Evolutionary conservation across 768 basidiomycete genomes (phyloP).

Genomic region (Mycena belliarum): DNA sequence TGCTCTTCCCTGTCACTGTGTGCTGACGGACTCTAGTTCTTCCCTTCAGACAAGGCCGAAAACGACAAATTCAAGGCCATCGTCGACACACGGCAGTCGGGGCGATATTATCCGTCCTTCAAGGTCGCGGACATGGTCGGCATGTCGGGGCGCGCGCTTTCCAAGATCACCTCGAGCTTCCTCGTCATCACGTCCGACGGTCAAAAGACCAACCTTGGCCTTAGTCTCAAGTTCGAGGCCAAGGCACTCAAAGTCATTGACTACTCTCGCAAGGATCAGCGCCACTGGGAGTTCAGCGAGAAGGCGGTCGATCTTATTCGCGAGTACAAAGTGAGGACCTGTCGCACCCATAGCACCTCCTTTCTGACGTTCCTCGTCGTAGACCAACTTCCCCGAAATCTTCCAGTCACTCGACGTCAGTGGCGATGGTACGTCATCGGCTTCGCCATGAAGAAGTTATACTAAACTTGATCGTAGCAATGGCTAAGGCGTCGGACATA

Average conservation of each 20-base stretch:
- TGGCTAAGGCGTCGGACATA: conserved; percentile 67
- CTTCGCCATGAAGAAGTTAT: neutral
- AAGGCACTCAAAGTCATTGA: conserved; percentile 92
- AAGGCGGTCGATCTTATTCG: conserved; percentile 78
- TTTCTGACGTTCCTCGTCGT: neutral
- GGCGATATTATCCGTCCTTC: conserved; percentile 77
- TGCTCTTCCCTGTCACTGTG: too few relatives aligned
- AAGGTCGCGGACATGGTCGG: conserved; percentile 72
- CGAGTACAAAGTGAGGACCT: conserved; percentile 70
- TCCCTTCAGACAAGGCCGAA: conserved; percentile 80
- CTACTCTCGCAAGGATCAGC: conserved; percentile 82
- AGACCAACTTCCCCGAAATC: conserved; percentile 84
- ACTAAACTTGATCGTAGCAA: conserved; percentile 50
- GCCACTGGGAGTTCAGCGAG: conserved; percentile 92
- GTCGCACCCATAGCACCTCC: neutral
- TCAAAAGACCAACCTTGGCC: conserved; percentile 85
- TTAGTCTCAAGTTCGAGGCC: conserved; percentile 95
- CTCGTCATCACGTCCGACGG: conserved; percentile 80
- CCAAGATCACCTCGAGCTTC: conserved; percentile 91
- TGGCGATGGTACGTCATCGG: conserved; percentile 61
- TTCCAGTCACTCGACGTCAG: conserved; percentile 69
- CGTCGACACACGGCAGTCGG: conserved; percentile 52
- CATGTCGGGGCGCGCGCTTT: conserved; percentile 76
- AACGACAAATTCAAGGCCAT: conserved; percentile 75
- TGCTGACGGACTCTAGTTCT: too few relatives aligned